phyloP scores from a whole-genome alignment of 495 filamentous ascomycete species.

The Saxophila tyrrhenica region DNA sequence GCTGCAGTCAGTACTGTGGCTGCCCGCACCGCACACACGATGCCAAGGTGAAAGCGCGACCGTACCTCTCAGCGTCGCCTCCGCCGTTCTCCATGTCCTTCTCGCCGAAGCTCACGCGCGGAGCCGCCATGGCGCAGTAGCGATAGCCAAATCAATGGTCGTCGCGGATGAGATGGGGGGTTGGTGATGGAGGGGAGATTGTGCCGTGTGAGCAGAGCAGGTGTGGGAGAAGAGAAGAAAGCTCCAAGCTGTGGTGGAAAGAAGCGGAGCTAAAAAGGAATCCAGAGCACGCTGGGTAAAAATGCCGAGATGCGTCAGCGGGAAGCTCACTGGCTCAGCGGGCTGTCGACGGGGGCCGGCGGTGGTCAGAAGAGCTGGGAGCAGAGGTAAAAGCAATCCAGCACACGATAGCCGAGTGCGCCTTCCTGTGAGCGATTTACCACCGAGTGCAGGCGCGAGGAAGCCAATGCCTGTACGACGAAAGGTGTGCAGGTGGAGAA shows the following conservation, averaged over 20 bases:
- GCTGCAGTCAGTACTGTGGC: not conserved
- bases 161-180: not conserved
- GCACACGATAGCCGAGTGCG: not conserved
- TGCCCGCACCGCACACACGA: not conserved
- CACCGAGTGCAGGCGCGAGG: not conserved
- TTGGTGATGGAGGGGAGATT: not conserved
- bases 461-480: not conserved
- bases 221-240: slow-evolving; percentile 4
- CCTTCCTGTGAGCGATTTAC: slow-evolving; percentile 4
- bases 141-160: not conserved
- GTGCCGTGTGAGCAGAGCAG: not conserved
- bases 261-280: slow-evolving; percentile 1
- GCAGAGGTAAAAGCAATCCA: too few relatives aligned
- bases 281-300: slow-evolving; percentile 6
- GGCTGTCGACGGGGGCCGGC: not conserved
- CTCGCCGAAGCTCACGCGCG: slow-evolving; percentile 19
- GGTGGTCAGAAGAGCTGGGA: not conserved
- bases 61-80: slow-evolving; percentile 12
- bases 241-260: not conserved
- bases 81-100: slow-evolving; percentile 21
- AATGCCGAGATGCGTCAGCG: slow-evolving; percentile 10
- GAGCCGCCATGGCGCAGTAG: slow-evolving; percentile 15
- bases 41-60: not conserved
- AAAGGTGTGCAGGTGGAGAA: slow-evolving; percentile 5
- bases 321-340: not conserved